Conservation (phyloP, 768 basidiomycete species). For the Aureoboletus auriporus region DNA sequence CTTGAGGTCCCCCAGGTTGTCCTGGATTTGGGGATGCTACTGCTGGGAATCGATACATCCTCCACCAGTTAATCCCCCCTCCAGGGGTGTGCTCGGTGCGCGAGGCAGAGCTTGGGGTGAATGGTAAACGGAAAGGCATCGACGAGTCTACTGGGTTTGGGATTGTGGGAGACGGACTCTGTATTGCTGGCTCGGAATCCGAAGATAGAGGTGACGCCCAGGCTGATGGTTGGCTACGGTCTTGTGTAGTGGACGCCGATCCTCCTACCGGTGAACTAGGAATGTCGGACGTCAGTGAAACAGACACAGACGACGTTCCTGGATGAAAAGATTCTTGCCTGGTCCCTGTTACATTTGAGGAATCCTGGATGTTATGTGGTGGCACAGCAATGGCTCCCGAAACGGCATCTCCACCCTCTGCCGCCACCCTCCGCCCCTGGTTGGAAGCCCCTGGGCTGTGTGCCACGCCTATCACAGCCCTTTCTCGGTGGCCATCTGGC, state of each 20-base stretch:
- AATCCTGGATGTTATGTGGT: slow-evolving; percentile 11
- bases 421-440: slow-evolving; percentile 16
- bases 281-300: slow-evolving; percentile 3
- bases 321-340: slow-evolving; percentile 8
- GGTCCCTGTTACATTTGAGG: slow-evolving; percentile 22
- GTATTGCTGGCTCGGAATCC: background rate
- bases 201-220: slow-evolving; percentile 4
- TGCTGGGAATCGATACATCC: slow-evolving; percentile 77
- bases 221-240: background rate
- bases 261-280: slow-evolving; percentile 7
- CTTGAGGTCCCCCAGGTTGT: slow-evolving; percentile 15
- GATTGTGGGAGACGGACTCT: slow-evolving; percentile 2
- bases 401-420: slow-evolving; percentile 17
- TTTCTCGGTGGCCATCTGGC: slow-evolving; percentile 6
- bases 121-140: slow-evolving; percentile 30
- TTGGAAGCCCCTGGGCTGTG: slow-evolving; percentile 20
- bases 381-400: slow-evolving; percentile 21
- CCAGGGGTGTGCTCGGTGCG: slow-evolving; percentile 38
- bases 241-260: background rate
- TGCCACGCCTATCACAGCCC: slow-evolving; percentile 13
- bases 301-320: slow-evolving; percentile 12
- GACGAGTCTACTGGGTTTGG: slow-evolving; percentile 14
- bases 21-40: slow-evolving; percentile 41
- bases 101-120: slow-evolving; percentile 27
- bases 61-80: slow-evolving; percentile 72